Evolutionary conservation across 768 basidiomycete species (phyloP).

Genomic region (Sutorius australiensis): DNA sequence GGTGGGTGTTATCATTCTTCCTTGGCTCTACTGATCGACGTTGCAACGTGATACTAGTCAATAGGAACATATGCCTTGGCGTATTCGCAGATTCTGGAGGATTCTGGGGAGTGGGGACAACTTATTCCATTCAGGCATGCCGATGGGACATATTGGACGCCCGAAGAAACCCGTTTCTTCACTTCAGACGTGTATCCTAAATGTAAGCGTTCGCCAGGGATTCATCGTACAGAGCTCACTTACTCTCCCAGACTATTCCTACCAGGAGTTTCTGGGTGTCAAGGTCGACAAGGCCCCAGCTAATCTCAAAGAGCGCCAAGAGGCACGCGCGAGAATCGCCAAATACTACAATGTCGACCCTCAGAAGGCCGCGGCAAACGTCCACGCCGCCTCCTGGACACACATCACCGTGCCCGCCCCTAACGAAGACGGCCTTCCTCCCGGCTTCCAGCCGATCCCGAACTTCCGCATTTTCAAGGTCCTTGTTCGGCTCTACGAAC

Average conservation of each 20-base stretch:
- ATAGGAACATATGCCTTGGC: constrained; percentile 21
- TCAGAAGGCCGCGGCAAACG: constrained; percentile 1
- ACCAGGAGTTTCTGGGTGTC: constrained; percentile 23
- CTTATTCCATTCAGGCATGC: constrained; percentile 24
- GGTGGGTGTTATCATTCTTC: constrained; percentile 5
- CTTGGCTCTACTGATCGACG: not conserved
- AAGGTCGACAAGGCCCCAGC: constrained; percentile 22
- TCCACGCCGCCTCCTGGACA: constrained; percentile 8
- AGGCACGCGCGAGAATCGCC: constrained; percentile 20
- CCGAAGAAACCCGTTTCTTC: constrained; percentile 24
- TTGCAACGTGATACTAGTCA: constrained; percentile 2
- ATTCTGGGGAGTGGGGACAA: constrained; percentile 15
- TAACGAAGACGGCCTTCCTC: constrained; percentile 9
- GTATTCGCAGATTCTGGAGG: constrained; percentile 21
- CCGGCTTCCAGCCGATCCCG: constrained; percentile 13
- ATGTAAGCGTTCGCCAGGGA: constrained; percentile 7
- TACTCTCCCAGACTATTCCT: constrained; percentile 24
- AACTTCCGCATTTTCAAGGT: constrained; percentile 27
- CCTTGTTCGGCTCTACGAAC: constrained; percentile 23
- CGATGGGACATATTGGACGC: constrained; percentile 25
- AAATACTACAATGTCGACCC: constrained; percentile 26
- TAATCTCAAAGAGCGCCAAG: constrained; percentile 12
- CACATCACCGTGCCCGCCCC: constrained; percentile 16
- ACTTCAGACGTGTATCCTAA: constrained; percentile 18
- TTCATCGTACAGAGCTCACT: not conserved